Conservation (phyloP, 2,329 filamentous ascomycete species). For the Beauveria scarabaeidicola region DNA sequence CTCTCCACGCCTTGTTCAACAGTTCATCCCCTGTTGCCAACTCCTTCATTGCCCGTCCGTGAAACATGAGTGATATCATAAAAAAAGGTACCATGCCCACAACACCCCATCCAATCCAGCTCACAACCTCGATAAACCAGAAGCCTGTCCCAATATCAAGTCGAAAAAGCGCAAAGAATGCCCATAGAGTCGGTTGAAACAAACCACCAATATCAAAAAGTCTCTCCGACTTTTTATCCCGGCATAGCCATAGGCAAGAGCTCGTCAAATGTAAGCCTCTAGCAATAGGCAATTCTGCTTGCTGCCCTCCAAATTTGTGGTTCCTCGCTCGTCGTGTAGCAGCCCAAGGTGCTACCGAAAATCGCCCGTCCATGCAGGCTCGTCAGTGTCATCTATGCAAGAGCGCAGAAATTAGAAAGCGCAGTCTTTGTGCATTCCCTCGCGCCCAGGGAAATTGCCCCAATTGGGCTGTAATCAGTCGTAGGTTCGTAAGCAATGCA, state of each 20-base stretch:
- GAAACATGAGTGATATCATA: constrained; percentile 26
- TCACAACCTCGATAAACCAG: constrained; percentile 20
- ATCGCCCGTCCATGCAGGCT: constrained; percentile 1
- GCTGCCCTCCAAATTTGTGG: constrained; percentile 3
- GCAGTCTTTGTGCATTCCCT: constrained; percentile 4
- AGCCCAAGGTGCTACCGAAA: constrained; percentile 11
- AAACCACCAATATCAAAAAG: constrained; percentile 2
- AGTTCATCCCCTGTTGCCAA: constrained; percentile 18
- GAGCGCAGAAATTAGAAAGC: constrained; percentile 1
- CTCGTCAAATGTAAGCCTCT: constrained; percentile 1
- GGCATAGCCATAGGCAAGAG: constrained; percentile 9
- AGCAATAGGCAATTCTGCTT: constrained; percentile 10
- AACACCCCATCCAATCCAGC: constrained; percentile 14
- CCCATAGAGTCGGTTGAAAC: constrained; percentile 1
- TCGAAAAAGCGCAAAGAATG: constrained; percentile 5
- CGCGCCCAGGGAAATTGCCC: background rate
- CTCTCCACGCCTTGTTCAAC: constrained; percentile 5
- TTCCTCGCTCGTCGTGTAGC: constrained; percentile 6
- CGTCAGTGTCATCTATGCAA: constrained; percentile 7
- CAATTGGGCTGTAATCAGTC: constrained; percentile 13
- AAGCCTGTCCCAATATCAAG: constrained; percentile 13
- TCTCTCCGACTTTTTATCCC: background rate
- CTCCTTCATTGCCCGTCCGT: constrained; percentile 23
- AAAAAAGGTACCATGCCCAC: constrained; percentile 28
- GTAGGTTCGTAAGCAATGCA: constrained; percentile 24